Percentiles rank a stretch among this genome's conserved stretches.
phyloP scores from a whole-genome alignment of 345 rosid genomes.

The Eutrema yunnanense region DNA sequence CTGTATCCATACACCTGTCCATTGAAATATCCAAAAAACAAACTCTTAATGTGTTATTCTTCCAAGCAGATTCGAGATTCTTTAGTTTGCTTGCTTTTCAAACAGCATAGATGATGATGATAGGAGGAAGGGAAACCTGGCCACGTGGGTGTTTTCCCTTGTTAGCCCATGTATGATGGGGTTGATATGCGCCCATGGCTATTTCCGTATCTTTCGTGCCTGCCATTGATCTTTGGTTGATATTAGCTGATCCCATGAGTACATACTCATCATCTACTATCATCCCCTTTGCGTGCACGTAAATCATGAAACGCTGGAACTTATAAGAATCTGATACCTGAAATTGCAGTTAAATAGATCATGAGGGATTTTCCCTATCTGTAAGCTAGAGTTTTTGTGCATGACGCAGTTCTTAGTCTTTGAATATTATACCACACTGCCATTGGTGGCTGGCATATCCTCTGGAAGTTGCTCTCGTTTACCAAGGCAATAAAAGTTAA shows the following conservation, averaged over 20 bases:
- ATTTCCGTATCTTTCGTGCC: conserved; percentile 90
- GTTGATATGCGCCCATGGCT: conserved; percentile 98
- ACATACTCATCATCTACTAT: conserved; percentile 86
- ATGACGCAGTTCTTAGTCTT: not conserved
- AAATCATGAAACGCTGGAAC: conserved; percentile 72
- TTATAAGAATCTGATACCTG: conserved; percentile 50
- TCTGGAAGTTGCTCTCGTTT: conserved; percentile 49
- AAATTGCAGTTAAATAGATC: not conserved
- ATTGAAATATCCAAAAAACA: not conserved
- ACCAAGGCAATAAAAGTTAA: conserved; percentile 92
- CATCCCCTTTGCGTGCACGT: conserved; percentile 96
- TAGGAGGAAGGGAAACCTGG: conserved; percentile 47
- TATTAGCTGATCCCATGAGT: conserved; percentile 86
- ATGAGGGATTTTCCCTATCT: not conserved
- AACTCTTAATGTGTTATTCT: not conserved
- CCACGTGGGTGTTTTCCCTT: conserved; percentile 64
- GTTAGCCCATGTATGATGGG: conserved; percentile 56
- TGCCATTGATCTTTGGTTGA: conserved; percentile 97
- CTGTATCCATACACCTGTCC: conserved; percentile 82
- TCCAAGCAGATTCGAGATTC: not conserved
- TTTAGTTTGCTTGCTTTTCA: not conserved
- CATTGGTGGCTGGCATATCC: conserved; percentile 21
- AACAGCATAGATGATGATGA: not conserved
- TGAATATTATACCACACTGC: conserved; percentile 40
- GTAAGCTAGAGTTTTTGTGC: not conserved